A percentile compares a stretch with the other conserved stretches of the same genome.
These are phyloP conservation scores for Plasmopara halstedii DNA, from an alignment of 352 stramenopile species.

Conservation along the genomic window DNA sequence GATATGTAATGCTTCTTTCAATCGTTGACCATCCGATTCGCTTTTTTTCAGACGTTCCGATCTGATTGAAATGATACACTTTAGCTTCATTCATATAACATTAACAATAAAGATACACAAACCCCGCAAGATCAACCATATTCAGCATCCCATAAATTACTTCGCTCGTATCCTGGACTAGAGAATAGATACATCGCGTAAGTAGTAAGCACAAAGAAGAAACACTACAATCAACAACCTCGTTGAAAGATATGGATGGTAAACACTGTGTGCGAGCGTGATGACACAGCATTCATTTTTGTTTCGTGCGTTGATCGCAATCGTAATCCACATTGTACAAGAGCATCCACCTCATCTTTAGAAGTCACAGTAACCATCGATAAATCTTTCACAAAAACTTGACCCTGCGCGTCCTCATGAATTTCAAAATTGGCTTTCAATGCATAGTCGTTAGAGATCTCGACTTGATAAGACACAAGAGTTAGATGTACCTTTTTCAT, in stretches of 20 bases:
- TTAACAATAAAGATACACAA: neutral
- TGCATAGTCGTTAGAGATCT: neutral
- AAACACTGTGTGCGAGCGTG: constrained; percentile 82
- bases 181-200: neutral
- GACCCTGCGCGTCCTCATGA: constrained; percentile 87
- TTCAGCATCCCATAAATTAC: constrained; percentile 83
- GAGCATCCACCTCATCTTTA: constrained; percentile 73
- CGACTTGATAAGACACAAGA: too few relatives aligned
- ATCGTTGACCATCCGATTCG: constrained; percentile 73
- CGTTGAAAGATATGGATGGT: constrained; percentile 83
- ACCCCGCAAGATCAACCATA: constrained; percentile 78
- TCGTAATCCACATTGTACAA: constrained; percentile 82
- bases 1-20: constrained; percentile 83
- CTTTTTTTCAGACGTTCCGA: constrained; percentile 84
- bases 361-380: constrained; percentile 86
- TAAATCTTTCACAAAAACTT: constrained; percentile 91
- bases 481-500: constrained; percentile 50
- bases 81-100: too few relatives aligned
- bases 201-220: neutral
- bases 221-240: constrained; percentile 20
- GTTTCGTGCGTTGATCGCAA: constrained; percentile 88
- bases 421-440: constrained; percentile 84
- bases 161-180: constrained; percentile 59
- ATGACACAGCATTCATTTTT: constrained; percentile 90
- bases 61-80: too few relatives aligned